Base-by-base conservation (phyloP, 1,284 basidiomycete species). In the Cutaneotrichosporon sp. region DNA sequence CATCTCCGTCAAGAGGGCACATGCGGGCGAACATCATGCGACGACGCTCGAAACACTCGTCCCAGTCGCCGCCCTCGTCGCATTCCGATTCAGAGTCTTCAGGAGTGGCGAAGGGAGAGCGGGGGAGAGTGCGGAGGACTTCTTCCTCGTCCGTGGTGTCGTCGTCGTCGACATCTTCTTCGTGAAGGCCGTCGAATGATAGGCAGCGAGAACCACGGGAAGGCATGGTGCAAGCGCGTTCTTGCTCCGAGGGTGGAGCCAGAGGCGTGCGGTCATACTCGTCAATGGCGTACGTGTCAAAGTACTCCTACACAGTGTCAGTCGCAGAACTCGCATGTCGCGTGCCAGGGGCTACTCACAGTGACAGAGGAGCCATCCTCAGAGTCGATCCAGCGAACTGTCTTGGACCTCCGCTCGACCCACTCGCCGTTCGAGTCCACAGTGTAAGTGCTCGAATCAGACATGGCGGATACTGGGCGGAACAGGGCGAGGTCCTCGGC, bases 181-280 rank as follows among this genome's bases (percentile, higher is more conserved):
- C 63, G 10, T 70, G 69, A 52, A 59, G 56, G 26, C 65, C 67
- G 34, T 52, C 40, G 34, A 51, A 57, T 2, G 67, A 66, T 30
- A 76, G 61, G 59, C 72, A 74, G 30, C 78, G 70, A 5, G 76
- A 72, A 34, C 75, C 77, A 34, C 81, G 72, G 36, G 73, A 78
- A 5, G 80, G 80, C n/a, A 81, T 68, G 3, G 73, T 70, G 60
- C 80, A 82, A 2, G 73, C 69, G 38, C 79, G 74, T 66, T 81
- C 81, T 31, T 72, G 76, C 32, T 74, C 72, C 2, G 75, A 74
- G 8, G 81, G 81, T 1, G 80, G 80, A 32, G 77, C 80, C n/a
- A 82, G 74, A 0, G 81, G 80, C 0, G 80, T 76, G 9, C 81
- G 77, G 65, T 82, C 81, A 66, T 82, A 82, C 56, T 81, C 81